These are phyloP conservation scores for Penicillium sp. DNA, from an alignment of 2,329 filamentous ascomycete genomes.

Conservation along the genomic window DNA sequence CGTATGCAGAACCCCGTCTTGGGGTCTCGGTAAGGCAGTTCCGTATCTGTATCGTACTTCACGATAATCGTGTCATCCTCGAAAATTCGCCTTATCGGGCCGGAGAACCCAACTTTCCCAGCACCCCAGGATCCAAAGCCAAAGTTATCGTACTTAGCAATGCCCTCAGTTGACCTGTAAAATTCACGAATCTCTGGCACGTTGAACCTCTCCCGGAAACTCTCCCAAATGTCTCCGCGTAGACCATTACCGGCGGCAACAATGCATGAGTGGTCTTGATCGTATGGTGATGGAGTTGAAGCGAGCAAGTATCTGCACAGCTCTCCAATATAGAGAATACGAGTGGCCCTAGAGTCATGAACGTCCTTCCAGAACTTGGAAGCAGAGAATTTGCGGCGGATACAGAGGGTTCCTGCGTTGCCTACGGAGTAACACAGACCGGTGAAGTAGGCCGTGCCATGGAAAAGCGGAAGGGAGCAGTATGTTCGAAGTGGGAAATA, in stretches of 20 bases:
- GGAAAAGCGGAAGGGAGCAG: constrained; percentile 55
- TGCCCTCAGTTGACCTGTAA: constrained; percentile 54
- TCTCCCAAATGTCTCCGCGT: constrained; percentile 54
- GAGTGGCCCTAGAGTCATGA: constrained; percentile 47
- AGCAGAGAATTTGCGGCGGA: constrained; percentile 53
- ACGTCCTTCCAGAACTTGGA: constrained; percentile 54
- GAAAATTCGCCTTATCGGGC: constrained; percentile 44
- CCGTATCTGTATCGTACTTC: constrained; percentile 47
- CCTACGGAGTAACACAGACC: constrained; percentile 49
- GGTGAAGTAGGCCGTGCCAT: constrained; percentile 54
- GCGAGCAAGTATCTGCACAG: constrained; percentile 55
- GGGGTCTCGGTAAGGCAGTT: constrained; percentile 49
- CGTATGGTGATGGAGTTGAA: constrained; percentile 50
- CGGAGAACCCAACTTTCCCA: constrained; percentile 51
- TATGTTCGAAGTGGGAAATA: constrained; percentile 54
- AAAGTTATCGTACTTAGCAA: constrained; percentile 53
- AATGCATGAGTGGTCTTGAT: constrained; percentile 50
- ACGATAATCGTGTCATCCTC: constrained; percentile 52
- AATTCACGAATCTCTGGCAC: constrained; percentile 55
- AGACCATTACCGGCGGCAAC: constrained; percentile 55
- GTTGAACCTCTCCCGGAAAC: constrained; percentile 49
- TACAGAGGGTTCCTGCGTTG: constrained; percentile 48
- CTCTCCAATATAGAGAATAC: constrained; percentile 56
- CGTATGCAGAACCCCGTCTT: constrained; percentile 50
- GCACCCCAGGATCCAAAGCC: constrained; percentile 47